A percentile compares a stretch with the other conserved stretches of the same genome.
Evolutionary conservation across 176 grass and related monocot species (phyloP).

Genomic region (Dactylis glomerata): DNA sequence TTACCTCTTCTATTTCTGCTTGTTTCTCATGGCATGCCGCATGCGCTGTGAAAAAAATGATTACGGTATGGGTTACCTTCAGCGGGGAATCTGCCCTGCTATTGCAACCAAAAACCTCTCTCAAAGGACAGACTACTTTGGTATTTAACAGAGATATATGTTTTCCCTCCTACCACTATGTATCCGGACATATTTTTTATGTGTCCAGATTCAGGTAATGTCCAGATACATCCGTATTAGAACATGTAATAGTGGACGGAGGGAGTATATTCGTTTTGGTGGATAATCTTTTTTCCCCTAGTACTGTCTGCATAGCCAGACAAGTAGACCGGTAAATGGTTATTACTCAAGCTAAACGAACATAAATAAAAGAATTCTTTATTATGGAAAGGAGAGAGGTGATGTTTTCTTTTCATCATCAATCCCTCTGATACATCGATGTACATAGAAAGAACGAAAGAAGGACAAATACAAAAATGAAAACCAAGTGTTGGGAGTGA

Average conservation of each 20-base stretch:
- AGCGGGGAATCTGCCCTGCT: background rate
- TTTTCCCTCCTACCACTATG: too few species aligned
- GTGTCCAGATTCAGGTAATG: too few species aligned
- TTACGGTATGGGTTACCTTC: background rate
- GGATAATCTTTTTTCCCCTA: background rate
- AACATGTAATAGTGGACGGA: too few species aligned
- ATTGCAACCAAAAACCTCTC: background rate
- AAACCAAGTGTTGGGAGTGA: background rate
- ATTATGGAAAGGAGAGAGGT: constrained; percentile 20
- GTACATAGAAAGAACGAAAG: constrained; percentile 1
- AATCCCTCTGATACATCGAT: constrained; percentile 17
- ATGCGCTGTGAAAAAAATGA: background rate
- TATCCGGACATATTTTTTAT: too few species aligned
- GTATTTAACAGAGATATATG: too few species aligned
- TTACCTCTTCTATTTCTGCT: background rate
- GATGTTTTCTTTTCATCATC: constrained; percentile 28
- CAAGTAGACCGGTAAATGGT: background rate
- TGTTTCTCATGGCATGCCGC: background rate
- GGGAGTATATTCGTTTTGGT: background rate
- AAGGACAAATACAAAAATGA: background rate
- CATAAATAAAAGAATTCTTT: background rate
- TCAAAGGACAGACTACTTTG: background rate
- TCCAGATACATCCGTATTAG: too few species aligned
- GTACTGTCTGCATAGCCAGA: too few species aligned
- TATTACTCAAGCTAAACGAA: background rate